Base-by-base conservation (phyloP, 2,329 filamentous ascomycete genomes). In the Ophiostoma piceae region DNA sequence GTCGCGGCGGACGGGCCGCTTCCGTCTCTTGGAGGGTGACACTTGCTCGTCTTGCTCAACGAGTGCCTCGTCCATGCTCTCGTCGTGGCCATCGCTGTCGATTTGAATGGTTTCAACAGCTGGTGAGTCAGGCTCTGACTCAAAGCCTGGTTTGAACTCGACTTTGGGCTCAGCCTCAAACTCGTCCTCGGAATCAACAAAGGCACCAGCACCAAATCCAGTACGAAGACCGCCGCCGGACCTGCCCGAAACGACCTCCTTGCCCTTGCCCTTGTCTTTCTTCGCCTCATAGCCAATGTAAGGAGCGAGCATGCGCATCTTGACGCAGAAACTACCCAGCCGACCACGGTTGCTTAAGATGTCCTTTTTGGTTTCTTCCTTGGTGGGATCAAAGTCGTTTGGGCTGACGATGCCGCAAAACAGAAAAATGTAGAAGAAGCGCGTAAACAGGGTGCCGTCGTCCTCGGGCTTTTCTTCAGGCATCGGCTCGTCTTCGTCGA, bases 1-100 rank as follows among this genome's bases (percentile, higher is more conserved):
- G 75, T 88, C 81, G 51, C 83, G 80, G 11, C 82, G 77, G 22
- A 82, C 77, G 29, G 78, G 79, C 72, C 82, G 83, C 65, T 81
- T 79, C 70, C 35, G 32, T 14, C 62, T 35, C 11, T 66, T 66
- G 37, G 65, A 26, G 1, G 65, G 37, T 5, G n/a, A 39, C 19
- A 39, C 32, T 22, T 65, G 62, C 81, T 68, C 67, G 16, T 70
- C 54, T 8, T 73, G 69, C 3, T 41, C 35, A 22, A 41, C 62
- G 12, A 22, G 32, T 8, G 62, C 22, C 62, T 39, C 62, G 35
- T 39, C 62, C 62, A 65, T 39, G 35, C 62, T 65, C 62, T 6
- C 5, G 19, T 19, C 7, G 19, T 22, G 0, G 62, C 7, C 19
- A 11, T 65, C 62, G 62, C 35, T 65, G 4, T 39, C 62, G 5